These are phyloP conservation scores for Aspergillus jensenii DNA, from an alignment of 2,329 filamentous ascomycete genomes.

Conservation along the genomic window DNA sequence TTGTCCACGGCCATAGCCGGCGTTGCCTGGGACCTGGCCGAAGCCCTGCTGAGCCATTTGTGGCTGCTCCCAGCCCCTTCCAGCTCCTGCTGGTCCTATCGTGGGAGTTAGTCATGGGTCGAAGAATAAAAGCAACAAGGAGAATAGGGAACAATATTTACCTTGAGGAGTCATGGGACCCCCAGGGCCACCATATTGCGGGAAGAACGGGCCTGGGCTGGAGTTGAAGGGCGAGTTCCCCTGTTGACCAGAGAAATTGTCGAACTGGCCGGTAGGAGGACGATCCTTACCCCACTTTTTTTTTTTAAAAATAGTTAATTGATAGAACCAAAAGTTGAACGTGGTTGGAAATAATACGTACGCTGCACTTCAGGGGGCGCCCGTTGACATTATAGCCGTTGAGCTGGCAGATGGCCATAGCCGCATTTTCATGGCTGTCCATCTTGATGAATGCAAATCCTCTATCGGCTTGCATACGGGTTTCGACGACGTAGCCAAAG, in stretches of 20 bases:
- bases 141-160: conserved; percentile 25
- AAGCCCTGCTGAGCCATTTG: conserved; percentile 54
- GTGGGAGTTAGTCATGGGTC: conserved; percentile 13
- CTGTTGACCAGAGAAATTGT: conserved; percentile 80
- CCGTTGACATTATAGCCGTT: conserved; percentile 98
- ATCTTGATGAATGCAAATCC: conserved; percentile 99
- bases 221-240: conserved; percentile 68
- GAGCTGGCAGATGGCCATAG: conserved; percentile 96
- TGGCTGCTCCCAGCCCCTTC: conserved; percentile 55
- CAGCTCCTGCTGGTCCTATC: conserved; percentile 57
- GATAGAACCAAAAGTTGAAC: conserved; percentile 25
- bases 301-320: conserved; percentile 18
- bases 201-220: conserved; percentile 81
- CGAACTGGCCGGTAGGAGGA: conserved; percentile 77
- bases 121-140: neutral
- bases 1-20: conserved; percentile 78
- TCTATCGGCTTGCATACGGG: conserved; percentile 94
- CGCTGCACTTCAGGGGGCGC: conserved; percentile 94
- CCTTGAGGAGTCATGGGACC: conserved; percentile 63
- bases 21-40: conserved; percentile 67
- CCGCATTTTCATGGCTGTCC: conserved; percentile 96
- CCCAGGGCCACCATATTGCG: conserved; percentile 80
- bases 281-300: conserved; percentile 97
- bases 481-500: conserved; percentile 96
- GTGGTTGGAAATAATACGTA: conserved; percentile 56